Evolutionary conservation across 306 rosid genomes (phyloP).

Genomic region (Casuarina equisetifolia): DNA sequence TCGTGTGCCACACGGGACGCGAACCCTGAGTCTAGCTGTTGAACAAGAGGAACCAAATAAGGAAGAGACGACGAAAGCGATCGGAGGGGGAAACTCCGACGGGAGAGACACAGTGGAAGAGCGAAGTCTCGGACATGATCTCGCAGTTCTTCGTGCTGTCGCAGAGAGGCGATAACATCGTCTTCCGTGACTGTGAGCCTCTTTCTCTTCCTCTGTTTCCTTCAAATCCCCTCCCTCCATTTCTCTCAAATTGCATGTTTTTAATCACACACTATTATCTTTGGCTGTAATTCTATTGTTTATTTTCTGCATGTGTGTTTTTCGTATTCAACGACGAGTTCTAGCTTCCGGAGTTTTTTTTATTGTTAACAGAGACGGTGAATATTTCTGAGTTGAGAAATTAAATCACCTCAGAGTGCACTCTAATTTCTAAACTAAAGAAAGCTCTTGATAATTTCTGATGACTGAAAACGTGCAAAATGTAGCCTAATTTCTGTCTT

Average conservation of each 20-base stretch:
- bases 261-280: not conserved
- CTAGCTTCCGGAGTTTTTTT: too few species aligned
- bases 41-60: not conserved
- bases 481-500: not conserved
- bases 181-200: conserved; percentile 82
- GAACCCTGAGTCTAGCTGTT: not conserved
- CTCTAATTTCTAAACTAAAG: not conserved
- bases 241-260: not conserved
- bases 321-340: not conserved
- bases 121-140: conserved; percentile 44
- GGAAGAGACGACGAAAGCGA: not conserved
- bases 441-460: not conserved
- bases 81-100: not conserved
- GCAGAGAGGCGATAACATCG: conserved; percentile 90
- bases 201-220: not conserved
- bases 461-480: not conserved
- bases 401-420: too few species aligned
- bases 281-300: not conserved
- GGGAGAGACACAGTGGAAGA: not conserved
- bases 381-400: too few species aligned
- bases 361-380: too few species aligned
- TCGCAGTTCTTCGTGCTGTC: conserved; percentile 96
- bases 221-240: not conserved
- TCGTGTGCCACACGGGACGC: conserved; percentile 3
- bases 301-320: not conserved